Percentiles rank a stretch among this genome's conserved stretches.
phyloP scores from a whole-genome alignment of 2,329 filamentous ascomycete genomes.

The Trichophyton mentagrophytes region DNA sequence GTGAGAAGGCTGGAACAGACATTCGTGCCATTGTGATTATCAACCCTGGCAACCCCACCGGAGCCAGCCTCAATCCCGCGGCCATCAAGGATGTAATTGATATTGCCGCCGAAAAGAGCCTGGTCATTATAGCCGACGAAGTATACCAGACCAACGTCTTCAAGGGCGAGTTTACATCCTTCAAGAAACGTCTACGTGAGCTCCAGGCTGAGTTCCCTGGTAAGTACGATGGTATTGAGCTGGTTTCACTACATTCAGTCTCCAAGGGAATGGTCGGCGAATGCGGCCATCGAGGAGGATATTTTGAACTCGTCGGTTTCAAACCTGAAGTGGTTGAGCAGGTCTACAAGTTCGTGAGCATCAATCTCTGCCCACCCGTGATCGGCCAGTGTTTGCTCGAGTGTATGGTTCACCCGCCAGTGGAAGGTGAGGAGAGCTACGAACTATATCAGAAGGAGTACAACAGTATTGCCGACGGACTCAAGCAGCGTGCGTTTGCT shows the following conservation, averaged over 20 bases:
- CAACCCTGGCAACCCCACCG: constrained; percentile 96
- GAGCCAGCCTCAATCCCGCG: constrained; percentile 63
- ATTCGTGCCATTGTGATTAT: constrained; percentile 92
- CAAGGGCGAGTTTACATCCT: constrained; percentile 82
- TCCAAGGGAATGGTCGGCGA: constrained; percentile 99
- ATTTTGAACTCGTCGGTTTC: constrained; percentile 92
- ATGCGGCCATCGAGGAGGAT: constrained; percentile 93
- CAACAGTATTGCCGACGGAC: constrained; percentile 62
- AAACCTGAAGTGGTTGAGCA: constrained; percentile 72
- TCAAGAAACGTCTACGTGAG: constrained; percentile 75
- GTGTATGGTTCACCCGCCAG: constrained; percentile 93
- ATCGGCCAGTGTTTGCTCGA: constrained; percentile 93
- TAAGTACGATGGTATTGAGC: constrained; percentile 72
- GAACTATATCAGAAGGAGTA: constrained; percentile 78
- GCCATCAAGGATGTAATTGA: constrained; percentile 79
- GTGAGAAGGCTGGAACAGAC: constrained; percentile 63
- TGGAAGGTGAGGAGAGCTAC: constrained; percentile 68
- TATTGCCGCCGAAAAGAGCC: constrained; percentile 68
- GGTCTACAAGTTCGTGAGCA: constrained; percentile 98
- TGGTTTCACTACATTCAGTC: constrained; percentile 82
- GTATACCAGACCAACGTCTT: constrained; percentile 99
- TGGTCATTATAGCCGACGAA: constrained; percentile 89
- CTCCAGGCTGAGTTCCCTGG: constrained; percentile 62
- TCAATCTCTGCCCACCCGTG: constrained; percentile 91
- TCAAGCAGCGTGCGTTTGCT: constrained; percentile 67